Base-by-base conservation (phyloP, 2,329 filamentous ascomycete species). In the Venturiaceae sp. region DNA sequence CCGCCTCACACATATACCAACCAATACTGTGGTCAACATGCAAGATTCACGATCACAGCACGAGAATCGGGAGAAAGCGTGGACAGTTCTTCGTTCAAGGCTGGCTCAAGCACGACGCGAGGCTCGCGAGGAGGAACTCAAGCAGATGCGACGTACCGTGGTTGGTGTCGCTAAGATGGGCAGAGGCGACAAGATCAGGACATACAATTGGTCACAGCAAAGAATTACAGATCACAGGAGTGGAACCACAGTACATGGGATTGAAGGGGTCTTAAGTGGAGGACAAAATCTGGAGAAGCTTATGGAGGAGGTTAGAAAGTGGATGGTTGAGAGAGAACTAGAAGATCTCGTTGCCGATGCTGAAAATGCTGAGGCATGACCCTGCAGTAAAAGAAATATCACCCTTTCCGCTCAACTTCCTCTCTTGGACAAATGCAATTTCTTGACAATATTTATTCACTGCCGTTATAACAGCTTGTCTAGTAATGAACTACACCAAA, bases 31-130 rank as follows among this genome's bases (percentile, higher is more conserved):
- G 1, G 92, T 97, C 14, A 86, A 86, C 13, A 95, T 97, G 81
- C 94, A 99, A 72, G 94, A 99, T 70, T 86, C 85, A 57, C 83
- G 94, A 58, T 96, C 90, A 46, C 94, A 99, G 75, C 85, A 89
- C 65, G 84, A 89, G 63, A 99, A 99, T 73, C 83, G 92, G 47
- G 87, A 91, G 61, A 85, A 84, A 61, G 94, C 94, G 1, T 96
- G 94, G 92, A 82, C 84, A 64, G 69, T 99, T 52, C 77, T 99
- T 59, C 85, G 92, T 23, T 87, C 90, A 14, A 86, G 88, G 55
- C 76, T 97, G 21, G 94, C 92, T 2, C 87, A 94, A 72, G 80
- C 82, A 66, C 81, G 87, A 59, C 82, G 91, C 52, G 92, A 96
- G 69, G 85, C 86, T 63, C 83, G 90, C 33, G 92, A 99, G 71